Evolutionary conservation across 345 rosid species (phyloP).

Genomic region (Arabidopsis suecica): DNA sequence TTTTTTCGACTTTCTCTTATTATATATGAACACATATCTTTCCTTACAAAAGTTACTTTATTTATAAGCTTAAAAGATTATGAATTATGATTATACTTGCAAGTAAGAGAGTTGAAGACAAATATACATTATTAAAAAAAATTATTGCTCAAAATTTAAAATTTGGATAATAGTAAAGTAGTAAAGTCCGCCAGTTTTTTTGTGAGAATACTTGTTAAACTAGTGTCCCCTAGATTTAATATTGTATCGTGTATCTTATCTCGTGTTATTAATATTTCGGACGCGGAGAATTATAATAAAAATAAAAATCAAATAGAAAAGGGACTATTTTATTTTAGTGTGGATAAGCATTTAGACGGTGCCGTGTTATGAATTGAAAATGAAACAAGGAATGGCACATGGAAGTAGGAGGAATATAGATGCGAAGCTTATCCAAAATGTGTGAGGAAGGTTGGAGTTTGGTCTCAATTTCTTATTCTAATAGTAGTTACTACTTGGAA

Average conservation of each 20-base stretch:
- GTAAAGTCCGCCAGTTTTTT: neutral
- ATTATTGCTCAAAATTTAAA: neutral
- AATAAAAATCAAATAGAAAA: neutral
- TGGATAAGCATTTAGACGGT: constrained; percentile 39
- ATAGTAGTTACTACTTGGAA: constrained; percentile 10
- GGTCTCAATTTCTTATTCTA: constrained; percentile 29
- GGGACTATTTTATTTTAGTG: constrained; percentile 8
- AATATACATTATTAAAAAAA: too few species aligned
- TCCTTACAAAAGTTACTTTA: neutral
- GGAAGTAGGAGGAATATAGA: constrained; percentile 41
- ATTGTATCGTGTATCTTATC: neutral
- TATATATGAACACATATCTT: neutral
- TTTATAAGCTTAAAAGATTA: neutral
- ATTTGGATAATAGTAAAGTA: neutral
- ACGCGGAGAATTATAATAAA: neutral
- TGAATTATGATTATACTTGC: neutral
- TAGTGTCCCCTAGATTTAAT: neutral
- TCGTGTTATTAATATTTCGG: neutral
- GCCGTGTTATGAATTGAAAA: neutral
- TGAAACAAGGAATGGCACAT: constrained; percentile 8
- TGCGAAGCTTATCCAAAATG: constrained; percentile 42
- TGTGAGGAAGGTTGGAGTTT: constrained; percentile 29
- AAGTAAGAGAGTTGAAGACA: neutral
- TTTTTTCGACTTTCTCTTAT: neutral
- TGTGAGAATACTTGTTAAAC: neutral